phyloP scores from a whole-genome alignment of 2,329 filamentous ascomycete species.

The Pezizomycotina sp. region DNA sequence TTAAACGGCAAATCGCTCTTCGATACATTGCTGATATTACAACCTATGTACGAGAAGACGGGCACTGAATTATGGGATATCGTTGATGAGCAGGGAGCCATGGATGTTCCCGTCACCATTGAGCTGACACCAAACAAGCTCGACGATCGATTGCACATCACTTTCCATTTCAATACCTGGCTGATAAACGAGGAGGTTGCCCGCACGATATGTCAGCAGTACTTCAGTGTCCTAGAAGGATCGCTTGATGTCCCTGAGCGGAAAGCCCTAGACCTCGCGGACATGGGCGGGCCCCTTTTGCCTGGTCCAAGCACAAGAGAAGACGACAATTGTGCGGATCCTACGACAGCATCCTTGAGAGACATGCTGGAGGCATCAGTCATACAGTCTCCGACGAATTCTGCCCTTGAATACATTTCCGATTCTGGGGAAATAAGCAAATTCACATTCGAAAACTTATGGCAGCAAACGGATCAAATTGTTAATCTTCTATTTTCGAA shows the following conservation, averaged over 20 bases:
- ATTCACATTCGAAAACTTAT: constrained; percentile 24
- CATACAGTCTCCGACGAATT: no score
- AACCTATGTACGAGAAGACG: constrained; percentile 42
- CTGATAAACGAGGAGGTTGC: no score
- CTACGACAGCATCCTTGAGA: no score
- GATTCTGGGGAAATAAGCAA: constrained; percentile 23
- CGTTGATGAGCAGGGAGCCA: constrained; percentile 41
- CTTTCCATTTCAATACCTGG: constrained; percentile 50
- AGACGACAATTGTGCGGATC: no score
- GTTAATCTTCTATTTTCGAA: constrained; percentile 19
- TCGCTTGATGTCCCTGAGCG: no score
- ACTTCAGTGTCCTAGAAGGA: no score
- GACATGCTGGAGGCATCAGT: no score
- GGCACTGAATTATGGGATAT: constrained; percentile 45
- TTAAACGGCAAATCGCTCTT: constrained; percentile 45
- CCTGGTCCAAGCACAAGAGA: no score
- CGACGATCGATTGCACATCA: constrained; percentile 40
- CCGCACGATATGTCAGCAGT: no score
- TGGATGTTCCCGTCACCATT: constrained; percentile 63
- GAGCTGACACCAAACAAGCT: constrained; percentile 47
- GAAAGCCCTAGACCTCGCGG: no score
- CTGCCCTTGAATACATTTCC: constrained; percentile 30
- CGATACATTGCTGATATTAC: constrained; percentile 64
- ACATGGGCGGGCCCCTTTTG: no score
- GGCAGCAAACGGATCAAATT: constrained; percentile 18